These are phyloP conservation scores for Gastrodia elata DNA, from an alignment of 106 monocot species.

Conservation along the genomic window DNA sequence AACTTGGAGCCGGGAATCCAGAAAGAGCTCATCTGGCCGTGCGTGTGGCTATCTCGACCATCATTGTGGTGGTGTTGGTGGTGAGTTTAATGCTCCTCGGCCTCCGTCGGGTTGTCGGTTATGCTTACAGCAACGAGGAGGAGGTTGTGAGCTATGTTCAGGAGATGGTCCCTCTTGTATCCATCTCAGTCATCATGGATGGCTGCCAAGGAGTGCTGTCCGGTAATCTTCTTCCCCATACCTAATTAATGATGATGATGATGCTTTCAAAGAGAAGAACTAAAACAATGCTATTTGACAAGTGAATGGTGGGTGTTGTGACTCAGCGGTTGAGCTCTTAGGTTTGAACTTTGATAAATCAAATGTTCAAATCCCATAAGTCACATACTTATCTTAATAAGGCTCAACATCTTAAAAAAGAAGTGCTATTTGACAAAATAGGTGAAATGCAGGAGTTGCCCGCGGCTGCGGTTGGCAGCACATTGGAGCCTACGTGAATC, in stretches of 20 bases:
- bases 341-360: too few species aligned
- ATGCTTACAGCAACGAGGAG: conserved; percentile 50
- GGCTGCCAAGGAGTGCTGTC: conserved; percentile 47
- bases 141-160: conserved; percentile 47
- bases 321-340: too few species aligned
- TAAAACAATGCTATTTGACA: neutral
- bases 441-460: conserved; percentile 15
- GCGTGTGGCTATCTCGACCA: conserved; percentile 27
- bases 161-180: conserved; percentile 47
- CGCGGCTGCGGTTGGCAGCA: conserved; percentile 78
- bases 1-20: conserved; percentile 64
- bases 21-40: conserved; percentile 34
- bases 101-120: conserved; percentile 22
- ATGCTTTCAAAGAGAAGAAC: neutral
- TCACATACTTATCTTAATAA: neutral
- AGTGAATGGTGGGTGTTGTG: too few species aligned
- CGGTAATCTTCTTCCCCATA: conserved; percentile 25
- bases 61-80: conserved; percentile 17
- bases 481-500: conserved; percentile 62
- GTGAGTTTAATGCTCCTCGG: conserved; percentile 29
- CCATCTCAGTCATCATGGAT: conserved; percentile 41
- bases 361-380: too few species aligned
- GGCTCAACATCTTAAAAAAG: neutral
- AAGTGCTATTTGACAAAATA: neutral
- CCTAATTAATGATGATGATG: too few species aligned